Conservation (phyloP, 225 moss, liverwort and hornwort species). For the Rhytidiadelphus loreus region DNA sequence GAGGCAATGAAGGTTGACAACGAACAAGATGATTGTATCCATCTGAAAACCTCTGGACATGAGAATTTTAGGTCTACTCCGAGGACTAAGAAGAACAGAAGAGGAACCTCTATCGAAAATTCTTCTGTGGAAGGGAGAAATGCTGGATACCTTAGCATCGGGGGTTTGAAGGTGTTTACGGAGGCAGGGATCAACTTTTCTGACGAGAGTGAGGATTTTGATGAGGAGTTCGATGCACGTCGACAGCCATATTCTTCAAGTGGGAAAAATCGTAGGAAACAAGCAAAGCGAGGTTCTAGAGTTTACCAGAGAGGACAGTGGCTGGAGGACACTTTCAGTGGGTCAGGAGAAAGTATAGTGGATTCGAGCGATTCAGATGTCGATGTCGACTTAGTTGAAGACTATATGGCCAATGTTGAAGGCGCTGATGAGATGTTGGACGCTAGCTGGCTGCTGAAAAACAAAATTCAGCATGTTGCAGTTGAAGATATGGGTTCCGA, state of each 20-base stretch:
- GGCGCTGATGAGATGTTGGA: conserved; percentile 36
- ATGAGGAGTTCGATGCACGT: conserved; percentile 17
- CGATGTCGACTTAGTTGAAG: conserved; percentile 64
- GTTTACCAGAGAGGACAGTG: conserved; percentile 26
- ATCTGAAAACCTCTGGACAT: background rate
- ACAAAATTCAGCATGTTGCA: conserved; percentile 30
- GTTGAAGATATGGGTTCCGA: conserved; percentile 56
- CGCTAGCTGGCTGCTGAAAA: conserved; percentile 39
- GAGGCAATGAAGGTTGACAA: conserved; percentile 36
- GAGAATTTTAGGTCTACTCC: background rate
- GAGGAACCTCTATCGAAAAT: background rate
- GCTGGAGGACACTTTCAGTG: conserved; percentile 50
- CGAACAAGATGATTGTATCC: background rate
- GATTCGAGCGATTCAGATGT: conserved; percentile 57
- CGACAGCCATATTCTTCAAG: conserved; percentile 18
- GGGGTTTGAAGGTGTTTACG: conserved; percentile 64
- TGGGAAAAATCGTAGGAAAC: conserved; percentile 14
- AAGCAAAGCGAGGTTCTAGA: conserved; percentile 20
- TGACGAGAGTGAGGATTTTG: conserved; percentile 37
- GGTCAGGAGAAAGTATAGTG: conserved; percentile 37
- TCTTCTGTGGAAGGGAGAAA: background rate
- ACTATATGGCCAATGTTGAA: conserved; percentile 72
- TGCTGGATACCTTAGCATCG: conserved; percentile 60
- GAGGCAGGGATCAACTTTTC: conserved; percentile 18
- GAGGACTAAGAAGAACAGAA: conserved; percentile 18